phyloP scores from a whole-genome alignment of 257 asterid species.

The Nicotiana obtusifolia region DNA sequence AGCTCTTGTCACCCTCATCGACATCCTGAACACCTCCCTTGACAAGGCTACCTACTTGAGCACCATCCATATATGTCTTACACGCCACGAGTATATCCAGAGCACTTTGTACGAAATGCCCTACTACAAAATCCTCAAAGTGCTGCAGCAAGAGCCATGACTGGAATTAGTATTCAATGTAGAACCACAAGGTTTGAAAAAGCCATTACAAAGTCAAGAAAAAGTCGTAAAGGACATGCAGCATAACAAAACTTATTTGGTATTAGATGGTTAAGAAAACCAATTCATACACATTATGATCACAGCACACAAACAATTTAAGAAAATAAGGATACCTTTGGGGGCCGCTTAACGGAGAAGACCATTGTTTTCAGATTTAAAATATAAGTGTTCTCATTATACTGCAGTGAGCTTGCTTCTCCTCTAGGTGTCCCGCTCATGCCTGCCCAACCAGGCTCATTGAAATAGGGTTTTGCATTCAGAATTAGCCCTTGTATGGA shows the following conservation, averaged over 20 bases:
- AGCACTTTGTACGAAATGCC: constrained; percentile 58
- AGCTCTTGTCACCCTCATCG: constrained; percentile 58
- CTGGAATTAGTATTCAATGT: not conserved
- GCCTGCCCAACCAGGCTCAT: constrained; percentile 82
- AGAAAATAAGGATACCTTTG: constrained; percentile 48
- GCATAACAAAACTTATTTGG: not conserved
- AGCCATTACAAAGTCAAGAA: not conserved
- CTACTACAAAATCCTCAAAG: constrained; percentile 71
- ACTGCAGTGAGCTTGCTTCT: constrained; percentile 42
- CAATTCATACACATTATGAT: not conserved
- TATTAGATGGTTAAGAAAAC: not conserved
- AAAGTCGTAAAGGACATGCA: not conserved
- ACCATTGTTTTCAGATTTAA: constrained; percentile 73
- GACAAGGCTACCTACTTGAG: constrained; percentile 80
- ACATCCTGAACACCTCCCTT: constrained; percentile 81
- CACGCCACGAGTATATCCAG: constrained; percentile 66
- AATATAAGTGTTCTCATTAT: constrained; percentile 65
- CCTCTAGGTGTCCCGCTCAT: constrained; percentile 43
- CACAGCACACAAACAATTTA: not conserved
- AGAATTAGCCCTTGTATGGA: constrained; percentile 93
- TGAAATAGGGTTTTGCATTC: constrained; percentile 82
- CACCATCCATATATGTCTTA: constrained; percentile 74
- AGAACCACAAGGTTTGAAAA: not conserved
- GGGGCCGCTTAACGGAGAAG: constrained; percentile 68
- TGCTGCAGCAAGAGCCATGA: constrained; percentile 41